Evolutionary conservation across 2,329 filamentous ascomycete genomes (phyloP).

Genomic region (Epichloe sibirici): DNA sequence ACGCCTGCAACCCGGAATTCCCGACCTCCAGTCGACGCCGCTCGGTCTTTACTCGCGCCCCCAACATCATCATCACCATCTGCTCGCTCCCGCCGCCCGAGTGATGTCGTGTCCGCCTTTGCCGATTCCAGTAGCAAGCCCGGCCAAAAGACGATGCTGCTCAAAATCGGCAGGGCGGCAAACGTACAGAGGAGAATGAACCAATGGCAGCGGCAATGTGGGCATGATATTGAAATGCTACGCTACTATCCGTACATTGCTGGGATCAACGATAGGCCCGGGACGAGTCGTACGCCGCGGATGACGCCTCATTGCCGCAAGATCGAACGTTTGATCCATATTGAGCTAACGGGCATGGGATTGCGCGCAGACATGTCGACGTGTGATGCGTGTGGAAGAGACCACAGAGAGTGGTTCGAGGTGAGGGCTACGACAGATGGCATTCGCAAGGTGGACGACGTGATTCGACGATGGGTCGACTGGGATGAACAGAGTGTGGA

Average conservation of each 20-base stretch:
- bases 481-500: slow-evolving; percentile 53
- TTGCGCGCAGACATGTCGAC: slow-evolving; percentile 39
- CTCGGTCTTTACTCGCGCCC: slow-evolving; percentile 45
- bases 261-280: slow-evolving; percentile 20
- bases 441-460: slow-evolving; percentile 52
- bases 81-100: slow-evolving; percentile 32
- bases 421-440: slow-evolving; percentile 62
- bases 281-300: slow-evolving; percentile 29
- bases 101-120: slow-evolving; percentile 43
- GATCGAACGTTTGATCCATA: slow-evolving; percentile 80
- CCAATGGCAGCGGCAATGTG: slow-evolving; percentile 89
- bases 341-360: slow-evolving; percentile 63
- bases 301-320: slow-evolving; percentile 79
- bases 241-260: slow-evolving; percentile 81
- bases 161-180: slow-evolving; percentile 55
- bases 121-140: slow-evolving; percentile 20
- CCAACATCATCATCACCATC: slow-evolving; percentile 24
- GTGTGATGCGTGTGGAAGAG: slow-evolving; percentile 68
- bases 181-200: slow-evolving; percentile 88
- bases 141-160: slow-evolving; percentile 47
- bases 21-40: slow-evolving; percentile 44
- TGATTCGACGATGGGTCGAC: slow-evolving; percentile 71
- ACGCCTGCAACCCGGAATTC: slow-evolving; percentile 49
- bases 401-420: slow-evolving; percentile 94
- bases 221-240: slow-evolving; percentile 75